Base-by-base conservation (phyloP, 169 alveolate genomes). In the Haemoproteus tartakovskyi region DNA sequence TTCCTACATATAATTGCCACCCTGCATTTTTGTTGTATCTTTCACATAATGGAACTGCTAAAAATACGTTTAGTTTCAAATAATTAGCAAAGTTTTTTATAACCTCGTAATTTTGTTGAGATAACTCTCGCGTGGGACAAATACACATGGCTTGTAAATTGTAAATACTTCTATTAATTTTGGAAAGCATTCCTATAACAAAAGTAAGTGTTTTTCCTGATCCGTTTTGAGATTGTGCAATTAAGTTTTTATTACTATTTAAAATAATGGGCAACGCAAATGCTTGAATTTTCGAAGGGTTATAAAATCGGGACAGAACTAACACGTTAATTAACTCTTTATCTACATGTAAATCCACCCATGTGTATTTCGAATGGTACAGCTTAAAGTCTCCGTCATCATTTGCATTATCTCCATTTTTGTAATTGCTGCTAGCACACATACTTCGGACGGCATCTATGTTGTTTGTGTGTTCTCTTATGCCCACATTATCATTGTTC, bases 121-220 rank as follows among this genome's bases (percentile, higher is more conserved):
- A 97, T 26, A 97, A 92, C 86, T 97, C 99, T 85, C 99, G 90
- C 22, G 99, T 96, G 6, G 99, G 99, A 38, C 98, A 95, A 36
- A 95, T 89, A 47, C 96, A 89, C 60, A 95, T 67, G 21, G 98
- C 97, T 86, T 88, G 93, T 5, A 88, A 54, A 3, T 48, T 57
- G 12, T 79, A 85, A 46, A 90, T 62, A 37, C 41, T 43, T 36
- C 94, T 60, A 64, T 96, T 96, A 11, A 95, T 94, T 47, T 87
- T 81, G 30, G 95, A 89, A 21, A 97, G 85, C 86, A 94, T 87
- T 3, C 98, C 97, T 62, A 97, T 62, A 9, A 97, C 96, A 85
- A 96, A 97, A 2, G 99, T 96, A 1, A 97, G 98, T 0, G 99
- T 96, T 88, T 97, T 97, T 24, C 99, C 99, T 46, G 98, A 87